These are phyloP conservation scores for Homolaphlyctis polyrhiza DNA, from an alignment of 371 early-diverging fungal species.

Conservation along the genomic window DNA sequence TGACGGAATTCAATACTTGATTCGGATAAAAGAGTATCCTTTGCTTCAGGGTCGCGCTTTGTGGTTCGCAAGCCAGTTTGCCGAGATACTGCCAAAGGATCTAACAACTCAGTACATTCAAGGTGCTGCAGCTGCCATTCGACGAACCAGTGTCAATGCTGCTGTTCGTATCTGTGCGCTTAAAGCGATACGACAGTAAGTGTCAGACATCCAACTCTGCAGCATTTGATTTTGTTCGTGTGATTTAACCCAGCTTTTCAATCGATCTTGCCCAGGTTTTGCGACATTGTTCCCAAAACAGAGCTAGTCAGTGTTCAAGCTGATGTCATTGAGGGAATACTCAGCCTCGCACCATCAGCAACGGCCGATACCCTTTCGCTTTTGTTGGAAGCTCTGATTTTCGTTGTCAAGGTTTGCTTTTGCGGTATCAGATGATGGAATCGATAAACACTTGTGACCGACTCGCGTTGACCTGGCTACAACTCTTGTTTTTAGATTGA, in stretches of 20 bases:
- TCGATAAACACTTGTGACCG: neutral
- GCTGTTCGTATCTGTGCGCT: conserved; percentile 75
- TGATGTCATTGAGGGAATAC: conserved; percentile 62
- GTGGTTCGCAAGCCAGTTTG: conserved; percentile 79
- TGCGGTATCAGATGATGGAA: neutral
- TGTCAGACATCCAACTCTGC: neutral
- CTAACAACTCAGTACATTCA: conserved; percentile 64
- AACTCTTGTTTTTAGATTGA: neutral
- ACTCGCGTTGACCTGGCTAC: neutral
- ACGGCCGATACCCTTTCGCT: conserved; percentile 75
- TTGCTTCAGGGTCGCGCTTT: conserved; percentile 86
- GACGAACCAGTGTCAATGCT: conserved; percentile 49
- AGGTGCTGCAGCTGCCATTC: conserved; percentile 67
- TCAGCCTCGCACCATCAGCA: conserved; percentile 58
- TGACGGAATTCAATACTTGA: too few species aligned
- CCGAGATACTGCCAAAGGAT: conserved; percentile 61
- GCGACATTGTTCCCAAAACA: conserved; percentile 16
- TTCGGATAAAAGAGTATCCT: conserved; percentile 60
- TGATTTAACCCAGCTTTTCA: neutral
- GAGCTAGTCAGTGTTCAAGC: conserved; percentile 65
- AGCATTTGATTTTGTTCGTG: neutral
- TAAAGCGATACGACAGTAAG: conserved; percentile 66
- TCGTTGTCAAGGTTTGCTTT: conserved; percentile 58
- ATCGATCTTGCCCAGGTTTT: neutral
- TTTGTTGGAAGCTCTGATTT: conserved; percentile 71